Conservation (phyloP, 73 alveolate genomes). For the Tetrahymena thermophila region DNA sequence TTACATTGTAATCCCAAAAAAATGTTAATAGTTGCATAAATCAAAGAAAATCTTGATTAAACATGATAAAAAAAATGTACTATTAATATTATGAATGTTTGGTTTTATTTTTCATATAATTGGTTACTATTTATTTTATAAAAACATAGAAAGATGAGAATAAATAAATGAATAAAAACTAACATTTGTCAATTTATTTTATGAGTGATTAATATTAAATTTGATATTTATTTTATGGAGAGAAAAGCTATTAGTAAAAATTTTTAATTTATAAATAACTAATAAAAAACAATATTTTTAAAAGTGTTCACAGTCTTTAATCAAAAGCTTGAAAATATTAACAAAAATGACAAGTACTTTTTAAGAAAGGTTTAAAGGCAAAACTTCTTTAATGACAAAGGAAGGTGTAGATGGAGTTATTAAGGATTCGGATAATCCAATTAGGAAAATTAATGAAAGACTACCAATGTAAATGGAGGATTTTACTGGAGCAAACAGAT, state of each 20-base stretch:
- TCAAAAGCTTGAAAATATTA: neutral
- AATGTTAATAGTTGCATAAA: too few relatives aligned
- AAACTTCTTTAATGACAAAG: neutral
- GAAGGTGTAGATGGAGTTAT: neutral
- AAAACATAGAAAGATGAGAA: neutral
- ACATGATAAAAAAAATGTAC: too few relatives aligned
- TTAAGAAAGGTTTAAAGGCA: neutral
- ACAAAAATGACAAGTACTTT: neutral
- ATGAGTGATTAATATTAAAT: neutral
- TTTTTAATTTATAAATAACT: neutral
- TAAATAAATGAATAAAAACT: neutral
- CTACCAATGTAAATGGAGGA: neutral
- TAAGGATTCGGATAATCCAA: neutral
- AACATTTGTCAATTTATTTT: neutral
- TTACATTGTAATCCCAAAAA: too few relatives aligned
- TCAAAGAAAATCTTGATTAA: too few relatives aligned
- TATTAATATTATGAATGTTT: too few relatives aligned
- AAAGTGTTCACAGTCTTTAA: neutral
- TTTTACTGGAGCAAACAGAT: neutral
- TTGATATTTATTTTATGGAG: neutral
- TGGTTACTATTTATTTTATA: neutral
- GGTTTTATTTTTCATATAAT: neutral
- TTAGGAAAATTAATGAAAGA: neutral
- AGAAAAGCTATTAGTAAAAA: neutral
- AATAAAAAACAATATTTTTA: neutral